Evolutionary conservation across 495 filamentous ascomycete genomes (phyloP), one percentile per base, ranked within the genome.

Genomic region (Hypoxylon rickii): DNA sequence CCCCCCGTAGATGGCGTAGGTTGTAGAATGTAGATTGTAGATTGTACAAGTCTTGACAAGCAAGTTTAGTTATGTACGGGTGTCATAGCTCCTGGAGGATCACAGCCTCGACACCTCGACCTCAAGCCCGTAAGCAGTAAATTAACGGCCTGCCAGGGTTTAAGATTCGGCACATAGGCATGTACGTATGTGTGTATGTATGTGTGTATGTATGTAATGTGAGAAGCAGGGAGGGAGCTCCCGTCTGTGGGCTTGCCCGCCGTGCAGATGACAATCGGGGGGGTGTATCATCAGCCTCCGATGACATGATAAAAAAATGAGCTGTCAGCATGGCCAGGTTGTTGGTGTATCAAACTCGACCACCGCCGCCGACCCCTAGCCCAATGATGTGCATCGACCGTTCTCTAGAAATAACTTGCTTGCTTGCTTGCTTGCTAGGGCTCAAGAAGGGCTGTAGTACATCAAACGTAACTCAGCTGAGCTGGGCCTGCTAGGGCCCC

Each of bases 251-350:
- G 54, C 33, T 51, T 39, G 31, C 54, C 54, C 45, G 4, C 40
- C 45, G 32, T 63, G 59, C 59, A 63, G 59, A 57, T 62, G 58
- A 63, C 53, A 63, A 41, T 57, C 47, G 47, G 58, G 52, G 58
- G 52, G 58, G 58, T 44, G 58, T 63, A 52, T 63, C 59, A 53
- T 63, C 59, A 63, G 59, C 59, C 59, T 63, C 59, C 49, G 53
- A 63, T 54, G 53, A 44, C 48, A 58, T 49, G 52, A 53, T 48
- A 24, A 29, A 58, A 63, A 58, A 50, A 43, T 63, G 59, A 63
- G 59, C 59, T 63, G 24, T 63, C 59, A 63, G 49, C 59, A 57
- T 48, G 31, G 10, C 13, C 26, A 40, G 41, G 37, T 20, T n/a
- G 41, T 47, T 51, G 50, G 59, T 47, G 24, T 38, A 49, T 58